phyloP scores from a whole-genome alignment of 2,329 filamentous ascomycete genomes.

The Capronia epimyces region DNA sequence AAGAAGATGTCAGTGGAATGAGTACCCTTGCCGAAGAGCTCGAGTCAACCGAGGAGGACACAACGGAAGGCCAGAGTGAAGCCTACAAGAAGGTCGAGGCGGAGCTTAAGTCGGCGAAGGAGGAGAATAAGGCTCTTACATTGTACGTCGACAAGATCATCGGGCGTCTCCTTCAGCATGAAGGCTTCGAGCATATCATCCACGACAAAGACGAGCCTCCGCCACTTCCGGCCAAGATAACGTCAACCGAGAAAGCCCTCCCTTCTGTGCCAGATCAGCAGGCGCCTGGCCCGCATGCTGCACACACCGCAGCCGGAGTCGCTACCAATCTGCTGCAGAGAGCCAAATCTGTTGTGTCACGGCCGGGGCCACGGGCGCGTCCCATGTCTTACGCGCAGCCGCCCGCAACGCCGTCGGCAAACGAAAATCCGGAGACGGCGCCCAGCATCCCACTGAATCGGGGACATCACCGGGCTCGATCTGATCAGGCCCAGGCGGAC shows the following conservation, averaged over 20 bases:
- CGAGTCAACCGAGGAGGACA: slow-evolving; percentile 57
- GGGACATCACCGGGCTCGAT: slow-evolving; percentile 46
- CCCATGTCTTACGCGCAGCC: slow-evolving; percentile 41
- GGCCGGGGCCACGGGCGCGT: slow-evolving; percentile 26
- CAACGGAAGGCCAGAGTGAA: slow-evolving; percentile 57
- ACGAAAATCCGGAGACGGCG: slow-evolving; percentile 45
- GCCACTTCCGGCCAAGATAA: slow-evolving; percentile 39
- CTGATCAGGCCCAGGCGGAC: slow-evolving; percentile 39
- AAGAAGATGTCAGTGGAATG: slow-evolving; percentile 47
- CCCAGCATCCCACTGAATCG: slow-evolving; percentile 45
- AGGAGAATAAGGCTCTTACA: slow-evolving; percentile 94
- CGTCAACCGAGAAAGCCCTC: slow-evolving; percentile 69
- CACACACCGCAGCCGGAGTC: slow-evolving; percentile 53
- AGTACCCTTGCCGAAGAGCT: slow-evolving; percentile 81
- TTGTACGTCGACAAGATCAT: slow-evolving; percentile 99
- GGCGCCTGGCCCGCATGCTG: slow-evolving; percentile 52
- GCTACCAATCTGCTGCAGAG: slow-evolving; percentile 51
- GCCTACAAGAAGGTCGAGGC: slow-evolving; percentile 64
- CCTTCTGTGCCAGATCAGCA: slow-evolving; percentile 64
- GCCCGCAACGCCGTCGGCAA: slow-evolving; percentile 34
- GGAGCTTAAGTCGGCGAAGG: slow-evolving; percentile 74
- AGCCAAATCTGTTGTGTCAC: slow-evolving; percentile 56
- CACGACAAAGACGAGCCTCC: slow-evolving; percentile 36
- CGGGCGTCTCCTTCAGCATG: slow-evolving; percentile 84
- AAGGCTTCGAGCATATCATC: slow-evolving; percentile 77